Evolutionary conservation across 768 basidiomycete species (phyloP).

Genomic region (Punctularia strigosozonata): DNA sequence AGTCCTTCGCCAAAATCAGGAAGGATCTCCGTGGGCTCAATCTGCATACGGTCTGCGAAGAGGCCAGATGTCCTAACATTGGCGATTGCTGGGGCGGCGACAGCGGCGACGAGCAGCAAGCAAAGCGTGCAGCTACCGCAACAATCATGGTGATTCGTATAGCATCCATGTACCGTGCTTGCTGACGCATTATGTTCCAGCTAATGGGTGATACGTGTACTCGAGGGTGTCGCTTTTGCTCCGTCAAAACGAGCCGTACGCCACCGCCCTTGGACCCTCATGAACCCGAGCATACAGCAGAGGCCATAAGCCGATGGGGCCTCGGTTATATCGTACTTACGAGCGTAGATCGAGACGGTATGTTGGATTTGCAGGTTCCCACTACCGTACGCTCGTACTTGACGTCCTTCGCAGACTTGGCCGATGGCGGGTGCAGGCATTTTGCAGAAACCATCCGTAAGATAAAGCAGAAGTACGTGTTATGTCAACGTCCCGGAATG

Average conservation of each 20-base stretch:
- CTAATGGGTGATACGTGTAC: conserved; percentile 99
- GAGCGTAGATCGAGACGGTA: conserved; percentile 93
- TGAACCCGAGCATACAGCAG: conserved; percentile 96
- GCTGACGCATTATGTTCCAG: conserved; percentile 25
- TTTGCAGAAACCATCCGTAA: conserved; percentile 92
- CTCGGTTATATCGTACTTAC: conserved; percentile 96
- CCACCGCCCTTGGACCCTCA: conserved; percentile 91
- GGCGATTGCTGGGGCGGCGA: conserved; percentile 99
- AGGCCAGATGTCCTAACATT: conserved; percentile 97
- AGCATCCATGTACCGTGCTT: neutral
- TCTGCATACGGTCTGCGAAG: conserved; percentile 96
- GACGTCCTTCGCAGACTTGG: conserved; percentile 52
- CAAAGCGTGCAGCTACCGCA: conserved; percentile 80
- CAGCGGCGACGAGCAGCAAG: conserved; percentile 54
- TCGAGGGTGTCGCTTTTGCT: conserved; percentile 93
- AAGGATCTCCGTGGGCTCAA: conserved; percentile 86
- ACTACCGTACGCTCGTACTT: neutral
- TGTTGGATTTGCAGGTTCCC: conserved; percentile 15
- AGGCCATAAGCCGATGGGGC: conserved; percentile 96
- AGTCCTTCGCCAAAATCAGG: conserved; percentile 87
- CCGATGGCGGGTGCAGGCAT: conserved; percentile 85
- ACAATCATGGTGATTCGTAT: conserved; percentile 81
- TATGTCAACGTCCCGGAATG: neutral
- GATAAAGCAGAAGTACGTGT: conserved; percentile 86
- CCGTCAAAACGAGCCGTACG: conserved; percentile 83